Conservation (phyloP, 179 eudicot genomes). For the Patellifolia procumbens region DNA sequence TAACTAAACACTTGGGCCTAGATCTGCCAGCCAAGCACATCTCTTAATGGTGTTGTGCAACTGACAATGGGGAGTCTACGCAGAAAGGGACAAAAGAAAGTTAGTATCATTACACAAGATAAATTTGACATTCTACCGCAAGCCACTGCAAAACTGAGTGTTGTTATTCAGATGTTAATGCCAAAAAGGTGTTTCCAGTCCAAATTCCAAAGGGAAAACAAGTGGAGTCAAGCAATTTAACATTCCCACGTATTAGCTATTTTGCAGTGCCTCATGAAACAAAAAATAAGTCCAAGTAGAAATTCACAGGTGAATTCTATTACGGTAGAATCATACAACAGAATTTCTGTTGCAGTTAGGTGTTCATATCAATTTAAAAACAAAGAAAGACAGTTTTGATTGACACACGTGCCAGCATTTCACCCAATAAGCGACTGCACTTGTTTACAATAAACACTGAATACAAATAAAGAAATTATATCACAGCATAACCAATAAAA, state of each 20-base stretch:
- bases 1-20: background rate
- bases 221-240: background rate
- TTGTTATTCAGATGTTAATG: background rate
- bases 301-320: background rate
- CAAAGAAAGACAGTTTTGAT: background rate
- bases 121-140: background rate
- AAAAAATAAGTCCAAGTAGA: background rate
- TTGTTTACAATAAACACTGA: background rate
- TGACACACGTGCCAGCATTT: background rate
- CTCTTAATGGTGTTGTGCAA: background rate
- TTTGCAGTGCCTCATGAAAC: background rate
- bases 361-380: background rate
- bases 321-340: background rate
- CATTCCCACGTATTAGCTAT: background rate
- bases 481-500: background rate
- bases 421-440: slow-evolving; percentile 13
- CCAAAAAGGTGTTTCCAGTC: background rate
- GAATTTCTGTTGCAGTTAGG: background rate
- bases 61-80: background rate
- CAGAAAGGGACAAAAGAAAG: background rate
- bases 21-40: background rate
- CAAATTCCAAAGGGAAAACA: background rate
- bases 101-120: background rate
- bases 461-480: background rate
- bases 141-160: background rate